Conservation (phyloP, 2,329 filamentous ascomycete species). For the Aspergillus fructus region DNA sequence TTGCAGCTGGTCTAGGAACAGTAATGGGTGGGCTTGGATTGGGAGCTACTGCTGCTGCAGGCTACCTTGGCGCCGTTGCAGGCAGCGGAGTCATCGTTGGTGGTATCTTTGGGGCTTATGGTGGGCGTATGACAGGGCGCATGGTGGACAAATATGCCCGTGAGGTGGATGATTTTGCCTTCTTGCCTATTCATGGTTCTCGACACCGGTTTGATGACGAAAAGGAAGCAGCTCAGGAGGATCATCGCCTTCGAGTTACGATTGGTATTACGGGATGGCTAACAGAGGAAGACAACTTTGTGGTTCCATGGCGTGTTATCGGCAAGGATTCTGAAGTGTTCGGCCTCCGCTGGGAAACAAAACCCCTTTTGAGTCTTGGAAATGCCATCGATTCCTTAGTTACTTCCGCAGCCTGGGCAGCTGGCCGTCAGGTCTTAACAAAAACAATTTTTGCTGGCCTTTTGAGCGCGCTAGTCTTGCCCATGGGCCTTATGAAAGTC, state of each 20-base stretch:
- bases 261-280: conserved; percentile 84
- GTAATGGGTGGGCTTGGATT: conserved; percentile 76
- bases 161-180: conserved; percentile 85
- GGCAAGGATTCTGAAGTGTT: conserved; percentile 75
- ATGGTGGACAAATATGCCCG: conserved; percentile 86
- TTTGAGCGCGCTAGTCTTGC: conserved; percentile 66
- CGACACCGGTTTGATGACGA: conserved; percentile 47
- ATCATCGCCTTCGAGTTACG: conserved; percentile 74
- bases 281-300: conserved; percentile 68
- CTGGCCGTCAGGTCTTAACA: conserved; percentile 73
- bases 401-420: conserved; percentile 76
- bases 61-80: conserved; percentile 75
- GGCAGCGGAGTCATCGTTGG: conserved; percentile 79
- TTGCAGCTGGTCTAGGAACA: conserved; percentile 75
- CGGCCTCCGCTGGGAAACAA: conserved; percentile 78
- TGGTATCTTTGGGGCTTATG: conserved; percentile 88
- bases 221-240: conserved; percentile 45
- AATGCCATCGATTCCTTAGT: conserved; percentile 74
- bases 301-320: conserved; percentile 74
- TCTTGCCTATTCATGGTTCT: conserved; percentile 68
- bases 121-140: conserved; percentile 75
- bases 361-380: conserved; percentile 74
- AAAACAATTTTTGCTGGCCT: conserved; percentile 68
- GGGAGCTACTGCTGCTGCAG: conserved; percentile 70
- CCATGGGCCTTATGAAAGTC: conserved; percentile 64